Evolutionary conservation across 805 yeast species (phyloP).

Genomic region (Danielia oregonensis): DNA sequence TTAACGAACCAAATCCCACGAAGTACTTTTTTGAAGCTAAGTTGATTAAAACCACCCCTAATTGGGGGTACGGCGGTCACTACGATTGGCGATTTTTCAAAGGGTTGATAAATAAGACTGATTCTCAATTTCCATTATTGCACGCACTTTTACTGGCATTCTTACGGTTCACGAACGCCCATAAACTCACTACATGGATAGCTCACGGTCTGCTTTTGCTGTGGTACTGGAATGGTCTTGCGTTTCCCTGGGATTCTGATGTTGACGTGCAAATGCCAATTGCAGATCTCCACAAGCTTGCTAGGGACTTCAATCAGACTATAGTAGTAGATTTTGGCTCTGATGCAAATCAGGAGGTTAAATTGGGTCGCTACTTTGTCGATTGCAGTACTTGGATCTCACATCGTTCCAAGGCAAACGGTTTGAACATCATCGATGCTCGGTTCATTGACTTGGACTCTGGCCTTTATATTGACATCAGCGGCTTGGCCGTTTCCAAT

Average conservation of each 20-base stretch:
- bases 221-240: constrained; percentile 51
- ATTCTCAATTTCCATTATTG: constrained; percentile 31
- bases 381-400: constrained; percentile 32
- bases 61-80: constrained; percentile 12
- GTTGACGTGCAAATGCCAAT: constrained; percentile 49
- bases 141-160: constrained; percentile 43
- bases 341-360: not conserved
- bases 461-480: constrained; percentile 57
- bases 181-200: constrained; percentile 21
- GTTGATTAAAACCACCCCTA: constrained; percentile 15
- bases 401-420: constrained; percentile 25
- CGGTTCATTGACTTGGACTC: constrained; percentile 59
- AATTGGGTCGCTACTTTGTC: constrained; percentile 26
- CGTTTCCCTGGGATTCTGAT: constrained; percentile 57
- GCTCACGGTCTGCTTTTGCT: constrained; percentile 39
- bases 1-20: constrained; percentile 11
- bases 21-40: constrained; percentile 33
- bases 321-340: constrained; percentile 25
- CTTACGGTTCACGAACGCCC: constrained; percentile 17
- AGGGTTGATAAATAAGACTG: constrained; percentile 14
- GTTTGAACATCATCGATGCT: constrained; percentile 34
- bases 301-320: constrained; percentile 42
- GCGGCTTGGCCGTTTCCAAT: constrained; percentile 37
- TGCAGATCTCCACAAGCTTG: constrained; percentile 41
- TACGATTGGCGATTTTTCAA: constrained; percentile 7